Base-by-base conservation (phyloP, 1,284 basidiomycete genomes). In the Tilletia horrida region DNA sequence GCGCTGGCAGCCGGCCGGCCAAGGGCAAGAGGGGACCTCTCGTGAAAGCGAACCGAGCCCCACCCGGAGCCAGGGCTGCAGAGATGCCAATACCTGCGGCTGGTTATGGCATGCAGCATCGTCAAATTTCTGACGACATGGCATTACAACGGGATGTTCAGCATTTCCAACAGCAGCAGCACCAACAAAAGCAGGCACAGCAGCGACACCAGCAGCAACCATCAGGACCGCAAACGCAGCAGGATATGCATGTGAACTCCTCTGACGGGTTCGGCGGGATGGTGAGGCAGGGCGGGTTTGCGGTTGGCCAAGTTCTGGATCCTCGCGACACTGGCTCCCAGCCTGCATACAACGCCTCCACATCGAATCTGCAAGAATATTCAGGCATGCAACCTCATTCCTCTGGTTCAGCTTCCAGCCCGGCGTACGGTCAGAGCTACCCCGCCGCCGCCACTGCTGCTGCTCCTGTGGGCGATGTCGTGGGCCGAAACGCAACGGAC, bases 91-190 rank as follows among this genome's bases (percentile, higher is more conserved):
- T 96, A 71, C 88, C 89, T 71, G 89, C 91, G 9, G 91, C 93
- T 25, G 90, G 91, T 77, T 97, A 95, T 80, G 93, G 93, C 74
- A 89, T 91, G 86, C 93, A 96, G 81, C 91, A 92, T 81, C 88
- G 90, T 23, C 91, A 89, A 69, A 91, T 96, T 86, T 91, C 93
- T 79, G 89, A 92, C 76, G 92, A 94, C 65, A 71, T 84, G 64
- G 66, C 65, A 40, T 18, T 55, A 29, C 48, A 43, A 31, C 23
- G 55, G 55, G 55, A 59, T 27, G 55, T 59, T 18, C 59, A 59
- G 47, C 64, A 62, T 3, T 42, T 47, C 18, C 44, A 47, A 44
- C 59, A 59, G 64, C 52, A 66, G 29, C 62, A 47, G 31, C 27
- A 59, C 16, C 7, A 11, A 9, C 25, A 59, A 13, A 29, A 25